Evolutionary conservation across 1,139 yeast genomes (phyloP).

Genomic region (Suhomyces maxii): DNA sequence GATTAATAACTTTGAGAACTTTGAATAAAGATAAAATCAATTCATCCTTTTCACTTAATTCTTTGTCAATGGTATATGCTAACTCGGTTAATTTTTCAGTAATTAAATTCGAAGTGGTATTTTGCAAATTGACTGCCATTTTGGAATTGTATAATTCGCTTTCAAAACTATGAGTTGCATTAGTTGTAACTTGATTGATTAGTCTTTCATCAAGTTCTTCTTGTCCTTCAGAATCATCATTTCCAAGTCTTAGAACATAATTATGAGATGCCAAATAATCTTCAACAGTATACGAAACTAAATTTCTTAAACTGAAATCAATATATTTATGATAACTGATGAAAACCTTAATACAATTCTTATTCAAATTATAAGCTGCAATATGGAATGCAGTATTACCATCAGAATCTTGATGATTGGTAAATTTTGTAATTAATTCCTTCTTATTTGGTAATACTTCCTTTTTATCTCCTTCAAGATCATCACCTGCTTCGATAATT

Average conservation of each 20-base stretch:
- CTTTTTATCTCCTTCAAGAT: conserved; percentile 8
- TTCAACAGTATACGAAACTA: conserved; percentile 71
- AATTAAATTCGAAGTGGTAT: conserved; percentile 34
- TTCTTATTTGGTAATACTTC: conserved; percentile 16
- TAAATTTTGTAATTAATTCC: conserved; percentile 58
- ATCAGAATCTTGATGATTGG: conserved; percentile 75
- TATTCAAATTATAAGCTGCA: conserved; percentile 73
- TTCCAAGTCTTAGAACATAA: conserved; percentile 21
- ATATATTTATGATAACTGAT: conserved; percentile 72
- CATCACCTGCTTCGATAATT: conserved; percentile 9
- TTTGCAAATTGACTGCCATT: conserved; percentile 38
- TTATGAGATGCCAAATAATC: conserved; percentile 59
- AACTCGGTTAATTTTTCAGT: conserved; percentile 44
- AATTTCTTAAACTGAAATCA: conserved; percentile 60
- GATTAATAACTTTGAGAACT: conserved; percentile 26
- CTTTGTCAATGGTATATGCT: conserved; percentile 42
- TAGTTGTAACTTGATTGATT: conserved; percentile 9
- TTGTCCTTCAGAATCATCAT: conserved; percentile 16
- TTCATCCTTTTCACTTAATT: conserved; percentile 41
- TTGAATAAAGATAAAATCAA: conserved; percentile 31
- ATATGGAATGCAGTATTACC: conserved; percentile 91
- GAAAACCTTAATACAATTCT: conserved; percentile 71
- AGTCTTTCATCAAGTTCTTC: conserved; percentile 9
- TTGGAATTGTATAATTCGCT: conserved; percentile 40
- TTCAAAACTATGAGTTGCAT: conserved; percentile 36